Evolutionary conservation across 2,329 filamentous ascomycete species (phyloP), one percentile per base, ranked within the genome.

Genomic region (Magnaporthales sp.): DNA sequence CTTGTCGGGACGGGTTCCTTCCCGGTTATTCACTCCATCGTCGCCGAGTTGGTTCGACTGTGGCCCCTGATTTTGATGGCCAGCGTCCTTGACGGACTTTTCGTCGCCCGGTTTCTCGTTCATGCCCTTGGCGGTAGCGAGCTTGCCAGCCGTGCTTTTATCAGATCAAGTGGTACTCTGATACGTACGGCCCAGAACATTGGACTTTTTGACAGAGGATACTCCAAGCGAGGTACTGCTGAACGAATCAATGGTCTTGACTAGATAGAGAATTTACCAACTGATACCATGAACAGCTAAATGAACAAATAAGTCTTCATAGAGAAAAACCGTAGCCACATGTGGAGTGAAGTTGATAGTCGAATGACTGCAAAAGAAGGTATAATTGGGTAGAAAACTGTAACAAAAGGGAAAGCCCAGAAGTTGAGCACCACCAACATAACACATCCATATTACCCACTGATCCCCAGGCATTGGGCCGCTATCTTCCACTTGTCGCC

Each of bases 381-480:
- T 61, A 58, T 63, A 22, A 56, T 54, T 27, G 54, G 24, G 54
- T 54, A 63, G 63, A 66, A 70, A 75, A 67, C 70, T 71, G 15
- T 32, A 63, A 66, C 29, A 30, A 22, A 60, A 46, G 10, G 22
- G 8, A 26, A n/a, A 11, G 54, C 32, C 32, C 24, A 62, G 22
- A 46, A 62, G 6, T 5, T 7, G 11, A 62, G 29, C 19, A 32
- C 61, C 15, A 13, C 54, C 10, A 60, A 58, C 11, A 27, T 38
- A 11, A 32, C 26, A 29, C 26, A 22, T 11, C 24, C 54, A 22
- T 24, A 22, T 11, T 22, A 15, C 24, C 54, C n/a, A 58, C 54
- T n/a, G 54, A 10, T 58, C 22, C 54, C 54, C n/a, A 58, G n/a
- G 24, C 54, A 7, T 13, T 58, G 38, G 38, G 38, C 38, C n/a